These are phyloP conservation scores for Nicotiana tabacum DNA, from an alignment of 257 asterid genomes.

Conservation along the genomic window DNA sequence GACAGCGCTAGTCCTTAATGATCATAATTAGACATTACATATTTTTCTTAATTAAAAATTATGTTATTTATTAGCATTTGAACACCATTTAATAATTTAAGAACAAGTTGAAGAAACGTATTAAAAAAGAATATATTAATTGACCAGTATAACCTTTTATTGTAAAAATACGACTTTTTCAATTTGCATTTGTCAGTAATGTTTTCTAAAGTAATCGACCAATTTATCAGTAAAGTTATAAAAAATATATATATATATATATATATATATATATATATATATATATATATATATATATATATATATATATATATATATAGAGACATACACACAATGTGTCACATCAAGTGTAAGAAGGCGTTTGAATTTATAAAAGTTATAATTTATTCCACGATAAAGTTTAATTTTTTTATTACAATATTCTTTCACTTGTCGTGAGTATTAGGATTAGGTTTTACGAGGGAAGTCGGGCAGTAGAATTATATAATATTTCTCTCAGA, in stretches of 20 bases:
- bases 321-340: background rate
- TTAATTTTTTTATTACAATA: background rate
- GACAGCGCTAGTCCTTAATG: no score
- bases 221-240: no score
- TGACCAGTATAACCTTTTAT: background rate
- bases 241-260: no score
- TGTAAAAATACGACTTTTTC: background rate
- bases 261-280: no score
- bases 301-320: no score
- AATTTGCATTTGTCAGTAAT: background rate
- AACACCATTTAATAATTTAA: background rate
- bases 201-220: no score
- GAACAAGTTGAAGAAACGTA: background rate
- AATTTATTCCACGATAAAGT: background rate
- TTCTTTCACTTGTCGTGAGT: background rate
- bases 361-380: background rate
- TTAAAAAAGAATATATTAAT: background rate
- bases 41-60: background rate
- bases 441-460: no score
- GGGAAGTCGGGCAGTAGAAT: no score
- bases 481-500: no score
- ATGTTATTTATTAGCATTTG: background rate
- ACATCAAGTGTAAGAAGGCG: background rate
- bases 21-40: background rate
- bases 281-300: no score